Base-by-base conservation (phyloP, 306 rosid genomes). In the Canavalia gladiata region DNA sequence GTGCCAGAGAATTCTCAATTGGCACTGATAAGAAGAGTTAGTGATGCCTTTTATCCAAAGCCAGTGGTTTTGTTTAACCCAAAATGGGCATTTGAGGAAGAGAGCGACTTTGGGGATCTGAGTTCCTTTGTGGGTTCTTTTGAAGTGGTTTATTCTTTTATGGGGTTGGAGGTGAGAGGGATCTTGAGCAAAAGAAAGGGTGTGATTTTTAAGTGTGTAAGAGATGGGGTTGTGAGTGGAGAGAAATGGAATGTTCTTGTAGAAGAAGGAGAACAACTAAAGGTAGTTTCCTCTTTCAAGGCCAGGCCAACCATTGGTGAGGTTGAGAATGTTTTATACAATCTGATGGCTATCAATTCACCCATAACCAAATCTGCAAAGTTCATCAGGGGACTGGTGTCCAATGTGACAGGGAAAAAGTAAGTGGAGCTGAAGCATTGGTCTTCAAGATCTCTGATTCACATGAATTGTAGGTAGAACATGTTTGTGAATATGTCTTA, bases 161-260 rank as follows among this genome's bases (percentile, higher is more conserved):
- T 88, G 92, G 97, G 98, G 11, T 87, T 93, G 88, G 99, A 92
- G 81, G 97, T 93, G 9, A 88, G 88, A 71, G 97, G 98, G 76
- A 2, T 93, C 29, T 80, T 93, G 79, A 93, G 87, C 81, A 90
- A 89, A 62, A 86, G 91, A 68, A 93, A 88, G 72, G 99, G 97
- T 62, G 91, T 90, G 87, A 1, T 92, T 82, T 92, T 92, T 86
- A 93, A 80, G 88, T 89, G 91, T 77, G 95, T 86, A 58, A 88
- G 90, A 86, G 91, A 93, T 87, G 99, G 99, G 55, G 93, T 88
- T 86, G 89, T 88, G 79, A 89, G 95, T 77, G 97, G 98, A 77
- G 87, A 87, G 84, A 92, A 50, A 58, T 93, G 98, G 97, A 72
- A 76, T 63, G 94, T 93, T 85, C 81, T 87, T 90, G 99, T 96